Conservation (phyloP, 306 rosid genomes). For the Citrullus mucosospermus region DNA sequence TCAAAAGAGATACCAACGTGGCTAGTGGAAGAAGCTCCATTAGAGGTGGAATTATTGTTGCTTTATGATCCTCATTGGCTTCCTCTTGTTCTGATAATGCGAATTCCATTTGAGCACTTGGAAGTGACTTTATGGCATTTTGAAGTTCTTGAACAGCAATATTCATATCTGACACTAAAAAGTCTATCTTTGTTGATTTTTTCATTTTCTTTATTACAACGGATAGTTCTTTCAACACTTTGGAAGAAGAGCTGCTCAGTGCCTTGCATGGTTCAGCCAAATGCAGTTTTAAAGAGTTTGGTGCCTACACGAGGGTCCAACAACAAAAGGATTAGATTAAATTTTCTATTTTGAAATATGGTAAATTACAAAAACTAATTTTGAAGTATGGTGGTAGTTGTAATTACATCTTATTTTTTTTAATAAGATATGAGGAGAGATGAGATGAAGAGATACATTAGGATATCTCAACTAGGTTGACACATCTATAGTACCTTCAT, state of each 20-base stretch:
- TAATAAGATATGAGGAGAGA: no score
- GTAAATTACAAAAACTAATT: no score
- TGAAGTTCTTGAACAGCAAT: conserved; percentile 36
- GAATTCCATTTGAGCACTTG: conserved; percentile 2
- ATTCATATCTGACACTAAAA: conserved; percentile 44
- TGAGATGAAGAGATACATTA: no score
- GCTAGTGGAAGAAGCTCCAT: conserved; percentile 49
- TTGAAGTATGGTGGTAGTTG: no score
- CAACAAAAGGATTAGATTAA: not conserved
- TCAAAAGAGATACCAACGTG: conserved; percentile 43
- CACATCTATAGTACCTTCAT: no score
- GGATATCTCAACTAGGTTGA: no score
- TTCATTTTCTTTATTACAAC: conserved; percentile 33
- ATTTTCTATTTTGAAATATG: not conserved
- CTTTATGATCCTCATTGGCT: not conserved
- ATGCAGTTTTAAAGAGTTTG: conserved; percentile 33
- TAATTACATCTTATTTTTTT: no score
- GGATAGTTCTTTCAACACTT: conserved; percentile 50
- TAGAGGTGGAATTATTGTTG: conserved; percentile 13
- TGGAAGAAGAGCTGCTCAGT: conserved; percentile 28
- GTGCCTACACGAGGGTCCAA: conserved; percentile 19
- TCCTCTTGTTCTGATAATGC: not conserved
- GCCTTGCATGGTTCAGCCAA: conserved; percentile 25
- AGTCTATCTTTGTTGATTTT: conserved; percentile 42
- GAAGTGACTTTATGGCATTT: conserved; percentile 31